phyloP scores from a whole-genome alignment of 1,139 yeast species.

The Pichia sp. region DNA sequence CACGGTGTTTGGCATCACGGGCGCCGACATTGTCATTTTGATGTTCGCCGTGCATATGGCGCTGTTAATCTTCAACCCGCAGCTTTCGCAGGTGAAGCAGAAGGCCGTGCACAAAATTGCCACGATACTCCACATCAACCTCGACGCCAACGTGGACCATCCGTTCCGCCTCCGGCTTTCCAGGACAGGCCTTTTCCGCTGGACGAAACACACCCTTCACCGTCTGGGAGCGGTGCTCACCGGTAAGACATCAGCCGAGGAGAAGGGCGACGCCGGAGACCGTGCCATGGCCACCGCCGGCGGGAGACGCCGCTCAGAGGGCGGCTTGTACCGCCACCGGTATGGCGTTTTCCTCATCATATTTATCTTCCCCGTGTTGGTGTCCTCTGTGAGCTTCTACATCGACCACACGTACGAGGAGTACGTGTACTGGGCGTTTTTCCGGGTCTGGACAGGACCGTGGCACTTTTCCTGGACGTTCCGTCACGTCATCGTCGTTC shows the following conservation, averaged over 20 bases:
- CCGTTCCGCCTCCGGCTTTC: not conserved
- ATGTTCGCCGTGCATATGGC: conserved; percentile 83
- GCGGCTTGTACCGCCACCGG: conserved; percentile 67
- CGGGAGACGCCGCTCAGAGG: conserved; percentile 48
- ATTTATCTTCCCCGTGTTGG: conserved; percentile 55
- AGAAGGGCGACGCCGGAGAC: not conserved
- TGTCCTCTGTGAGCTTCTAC: conserved; percentile 75
- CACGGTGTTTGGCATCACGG: conserved; percentile 79
- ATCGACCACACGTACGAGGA: conserved; percentile 53
- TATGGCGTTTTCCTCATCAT: conserved; percentile 56
- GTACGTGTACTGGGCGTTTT: conserved; percentile 74
- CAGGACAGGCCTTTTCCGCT: too few relatives aligned
- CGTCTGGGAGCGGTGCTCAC: not conserved
- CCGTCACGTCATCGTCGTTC: conserved; percentile 60
- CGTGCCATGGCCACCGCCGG: too few relatives aligned
- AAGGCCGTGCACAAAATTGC: not conserved
- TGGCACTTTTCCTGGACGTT: conserved; percentile 90
- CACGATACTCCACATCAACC: not conserved
- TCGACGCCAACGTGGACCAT: not conserved
- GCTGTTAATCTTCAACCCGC: conserved; percentile 53
- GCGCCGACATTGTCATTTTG: conserved; percentile 81
- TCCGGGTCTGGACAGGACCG: conserved; percentile 61
- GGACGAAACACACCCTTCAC: too few relatives aligned
- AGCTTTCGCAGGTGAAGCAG: not conserved
- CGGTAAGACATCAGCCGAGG: not conserved